Conservation (phyloP, 2,329 filamentous ascomycete species). For the Aspergillus persii region DNA sequence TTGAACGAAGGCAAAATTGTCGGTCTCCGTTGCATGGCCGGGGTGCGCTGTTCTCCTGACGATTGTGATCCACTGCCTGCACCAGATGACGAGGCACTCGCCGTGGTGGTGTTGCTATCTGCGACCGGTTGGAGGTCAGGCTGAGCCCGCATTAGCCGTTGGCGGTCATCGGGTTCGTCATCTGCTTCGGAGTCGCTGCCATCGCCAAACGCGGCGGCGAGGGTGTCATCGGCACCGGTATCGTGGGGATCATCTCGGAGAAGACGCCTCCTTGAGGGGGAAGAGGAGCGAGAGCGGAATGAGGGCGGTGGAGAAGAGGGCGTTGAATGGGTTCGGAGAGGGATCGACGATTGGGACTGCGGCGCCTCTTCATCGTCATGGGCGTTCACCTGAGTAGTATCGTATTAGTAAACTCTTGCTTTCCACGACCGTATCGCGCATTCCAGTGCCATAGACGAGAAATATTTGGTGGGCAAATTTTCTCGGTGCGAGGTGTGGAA, state of each 20-base stretch:
- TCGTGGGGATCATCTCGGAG: slow-evolving; percentile 52
- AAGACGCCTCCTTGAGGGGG: slow-evolving; percentile 54
- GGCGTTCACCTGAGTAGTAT: slow-evolving; percentile 40
- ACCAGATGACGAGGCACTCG: slow-evolving; percentile 27
- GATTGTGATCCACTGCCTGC: slow-evolving; percentile 14
- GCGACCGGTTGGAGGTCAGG: slow-evolving; percentile 31
- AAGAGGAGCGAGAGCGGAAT: slow-evolving; percentile 81
- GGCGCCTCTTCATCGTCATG: slow-evolving; percentile 43
- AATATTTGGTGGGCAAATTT: not conserved
- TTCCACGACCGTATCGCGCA: not conserved
- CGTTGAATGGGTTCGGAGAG: slow-evolving; percentile 26
- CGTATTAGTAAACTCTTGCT: not conserved
- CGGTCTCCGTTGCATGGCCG: slow-evolving; percentile 45
- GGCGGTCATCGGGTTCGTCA: slow-evolving; percentile 74
- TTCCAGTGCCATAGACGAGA: not conserved
- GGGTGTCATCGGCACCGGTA: slow-evolving; percentile 68
- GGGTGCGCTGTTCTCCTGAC: slow-evolving; percentile 17
- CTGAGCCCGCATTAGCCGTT: slow-evolving; percentile 76
- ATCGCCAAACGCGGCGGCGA: slow-evolving; percentile 89
- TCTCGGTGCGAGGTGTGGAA: slow-evolving; percentile 13
- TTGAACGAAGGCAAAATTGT: slow-evolving; percentile 56
- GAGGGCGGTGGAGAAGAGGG: slow-evolving; percentile 62
- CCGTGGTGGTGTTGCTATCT: slow-evolving; percentile 27
- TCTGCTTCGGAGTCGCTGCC: slow-evolving; percentile 70
- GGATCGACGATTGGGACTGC: slow-evolving; percentile 31